Evolutionary conservation across 1,139 yeast species (phyloP), one percentile per base, ranked within the genome.

Genomic region (Pichia terricola): DNA sequence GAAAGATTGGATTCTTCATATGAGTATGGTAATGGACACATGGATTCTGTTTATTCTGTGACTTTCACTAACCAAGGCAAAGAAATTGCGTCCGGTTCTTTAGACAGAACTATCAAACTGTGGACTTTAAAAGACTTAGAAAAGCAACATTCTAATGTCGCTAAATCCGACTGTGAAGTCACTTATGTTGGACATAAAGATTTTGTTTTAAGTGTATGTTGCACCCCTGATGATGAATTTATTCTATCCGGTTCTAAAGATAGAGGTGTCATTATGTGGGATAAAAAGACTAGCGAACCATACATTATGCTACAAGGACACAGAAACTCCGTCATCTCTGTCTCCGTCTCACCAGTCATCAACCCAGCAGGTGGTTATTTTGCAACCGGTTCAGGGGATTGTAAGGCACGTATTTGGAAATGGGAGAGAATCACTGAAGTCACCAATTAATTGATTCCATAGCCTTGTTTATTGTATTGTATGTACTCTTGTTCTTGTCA

Each of bases 331-430:
- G 98, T 91, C 42, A 91, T 91, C 53, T 81, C 94, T 43, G 97
- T 91, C 37, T 91, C 95, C 38, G 96, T 91, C 26, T 58, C 60
- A 31, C 65, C 64, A 31, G 63, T 60, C 37, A 53, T 60, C 53
- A 80, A 91, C 39, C 76, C 81, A 50, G 70, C 76, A 44, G 88
- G 85, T 55, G 80, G 81, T 39, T 79, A 87, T 54, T 91, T 91
- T 71, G 98, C 97, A 44, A 89, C 97, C 22, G 98, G 98, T 49
- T 79, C 89, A 64, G 98, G 98, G 62, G 98, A 91, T 66, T 89
- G 96, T 65, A 86, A 89, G 64, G 97, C 97, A 37, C 77, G 96
- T 67, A 84, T 91, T 60, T 91, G 98, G 98, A 79, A 80, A 62
- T 86, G 81, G 81, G 73, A 66, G 51, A 64, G 52, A 43, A 36